These are phyloP conservation scores for Volutella citrinella DNA, from an alignment of 2,329 filamentous ascomycete genomes.

Conservation along the genomic window DNA sequence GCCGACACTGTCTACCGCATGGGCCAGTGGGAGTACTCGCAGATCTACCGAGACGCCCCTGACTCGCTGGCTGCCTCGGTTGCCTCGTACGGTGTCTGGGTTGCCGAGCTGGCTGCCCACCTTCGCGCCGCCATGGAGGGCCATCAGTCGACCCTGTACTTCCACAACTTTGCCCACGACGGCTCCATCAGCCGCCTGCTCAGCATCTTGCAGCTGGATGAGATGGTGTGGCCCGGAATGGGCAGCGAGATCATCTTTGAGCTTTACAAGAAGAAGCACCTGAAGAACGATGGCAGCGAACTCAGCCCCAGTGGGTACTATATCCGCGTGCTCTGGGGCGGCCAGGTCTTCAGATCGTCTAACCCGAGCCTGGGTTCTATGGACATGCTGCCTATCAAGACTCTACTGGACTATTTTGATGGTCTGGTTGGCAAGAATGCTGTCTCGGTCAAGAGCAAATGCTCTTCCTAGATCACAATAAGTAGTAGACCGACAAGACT, in stretches of 20 bases:
- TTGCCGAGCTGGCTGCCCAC: slow-evolving; percentile 68
- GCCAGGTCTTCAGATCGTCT: slow-evolving; percentile 63
- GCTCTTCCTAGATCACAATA: slow-evolving; percentile 17
- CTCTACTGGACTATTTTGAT: slow-evolving; percentile 68
- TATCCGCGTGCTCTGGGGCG: slow-evolving; percentile 69
- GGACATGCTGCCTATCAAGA: slow-evolving; percentile 67
- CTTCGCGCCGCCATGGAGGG: slow-evolving; percentile 52
- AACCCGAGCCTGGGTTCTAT: slow-evolving; percentile 65
- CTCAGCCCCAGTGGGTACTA: slow-evolving; percentile 38
- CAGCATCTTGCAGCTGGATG: slow-evolving; percentile 62
- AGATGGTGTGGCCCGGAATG: slow-evolving; percentile 84
- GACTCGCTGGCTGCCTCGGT: slow-evolving; percentile 60
- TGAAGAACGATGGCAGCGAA: slow-evolving; percentile 1
- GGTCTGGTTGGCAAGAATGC: slow-evolving; percentile 59
- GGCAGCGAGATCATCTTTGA: slow-evolving; percentile 76
- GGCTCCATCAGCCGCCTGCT: slow-evolving; percentile 66
- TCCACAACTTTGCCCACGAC: slow-evolving; percentile 80
- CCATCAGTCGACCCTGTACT: slow-evolving; percentile 46
- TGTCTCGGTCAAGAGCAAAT: slow-evolving; percentile 37
- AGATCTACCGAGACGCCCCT: slow-evolving; percentile 68
- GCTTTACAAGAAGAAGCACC: slow-evolving; percentile 49
- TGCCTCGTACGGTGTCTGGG: slow-evolving; percentile 67
- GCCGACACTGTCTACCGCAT: slow-evolving; percentile 71
- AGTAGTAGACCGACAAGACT: no score
- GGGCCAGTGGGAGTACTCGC: slow-evolving; percentile 78